These are phyloP conservation scores for Vitis rotundifolia DNA, from an alignment of 164 flowering plant species.

Conservation along the genomic window DNA sequence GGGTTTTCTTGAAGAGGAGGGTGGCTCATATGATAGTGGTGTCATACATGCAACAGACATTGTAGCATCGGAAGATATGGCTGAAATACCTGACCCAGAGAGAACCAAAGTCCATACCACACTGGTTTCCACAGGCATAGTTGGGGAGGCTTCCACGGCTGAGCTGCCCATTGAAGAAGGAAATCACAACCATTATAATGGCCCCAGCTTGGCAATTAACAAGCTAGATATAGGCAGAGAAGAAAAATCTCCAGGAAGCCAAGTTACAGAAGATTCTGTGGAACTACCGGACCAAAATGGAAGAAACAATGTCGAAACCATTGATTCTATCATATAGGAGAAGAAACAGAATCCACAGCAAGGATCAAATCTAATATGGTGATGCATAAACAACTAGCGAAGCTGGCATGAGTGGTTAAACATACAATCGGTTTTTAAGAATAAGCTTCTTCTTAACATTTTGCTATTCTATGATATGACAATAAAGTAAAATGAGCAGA, in stretches of 20 bases:
- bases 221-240: not conserved
- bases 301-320: not conserved
- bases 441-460: not conserved
- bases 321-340: not conserved
- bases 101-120: not conserved
- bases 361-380: not conserved
- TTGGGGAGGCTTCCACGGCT: conserved; percentile 2
- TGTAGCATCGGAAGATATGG: conserved; percentile 6
- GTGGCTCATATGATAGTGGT: not conserved
- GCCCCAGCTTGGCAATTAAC: not conserved
- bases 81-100: not conserved
- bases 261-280: not conserved
- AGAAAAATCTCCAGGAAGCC: too few relatives aligned
- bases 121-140: not conserved
- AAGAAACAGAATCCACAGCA: not conserved
- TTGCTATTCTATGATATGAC: not conserved
- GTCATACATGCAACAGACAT: not conserved
- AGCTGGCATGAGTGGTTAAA: not conserved
- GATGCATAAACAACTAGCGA: not conserved
- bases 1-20: conserved; percentile 6
- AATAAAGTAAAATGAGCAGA: not conserved
- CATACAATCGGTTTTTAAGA: not conserved
- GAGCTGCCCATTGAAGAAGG: not conserved
- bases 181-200: not conserved
- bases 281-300: not conserved